Percentiles rank a stretch among this genome's conserved stretches.
Conservation (phyloP, 306 rosid species). For the Prunus dulcis region DNA sequence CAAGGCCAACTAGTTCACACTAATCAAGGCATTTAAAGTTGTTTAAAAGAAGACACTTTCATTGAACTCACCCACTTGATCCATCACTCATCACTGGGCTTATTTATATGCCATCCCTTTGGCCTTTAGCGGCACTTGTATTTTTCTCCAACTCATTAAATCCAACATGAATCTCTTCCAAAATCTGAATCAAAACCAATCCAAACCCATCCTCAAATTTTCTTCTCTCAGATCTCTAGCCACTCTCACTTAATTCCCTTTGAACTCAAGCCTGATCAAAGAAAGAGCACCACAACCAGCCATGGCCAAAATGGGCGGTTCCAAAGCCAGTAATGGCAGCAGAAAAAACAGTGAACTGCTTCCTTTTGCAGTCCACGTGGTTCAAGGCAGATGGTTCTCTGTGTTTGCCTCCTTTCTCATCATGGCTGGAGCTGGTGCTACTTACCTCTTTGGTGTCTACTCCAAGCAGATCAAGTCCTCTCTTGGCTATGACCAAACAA, state of each 20-base stretch:
- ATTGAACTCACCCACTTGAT: background rate
- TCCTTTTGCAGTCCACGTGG: slow-evolving; percentile 15
- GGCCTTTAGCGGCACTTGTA: background rate
- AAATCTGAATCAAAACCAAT: background rate
- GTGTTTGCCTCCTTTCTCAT: slow-evolving; percentile 48
- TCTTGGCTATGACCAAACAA: slow-evolving; percentile 44
- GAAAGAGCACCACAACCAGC: background rate
- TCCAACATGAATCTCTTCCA: background rate
- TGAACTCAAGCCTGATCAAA: background rate
- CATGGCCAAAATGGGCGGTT: background rate
- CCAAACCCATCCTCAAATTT: background rate
- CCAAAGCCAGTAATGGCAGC: background rate
- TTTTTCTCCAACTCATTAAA: background rate
- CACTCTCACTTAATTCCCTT: no score
- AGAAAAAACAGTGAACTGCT: background rate
- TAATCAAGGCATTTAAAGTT: background rate
- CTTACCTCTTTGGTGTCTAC: slow-evolving; percentile 45
- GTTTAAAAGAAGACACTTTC: background rate
- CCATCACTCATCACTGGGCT: background rate
- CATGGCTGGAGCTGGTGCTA: slow-evolving; percentile 54
- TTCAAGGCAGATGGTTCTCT: slow-evolving; percentile 46
- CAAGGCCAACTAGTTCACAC: background rate
- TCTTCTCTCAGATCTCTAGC: background rate
- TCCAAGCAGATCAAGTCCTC: slow-evolving; percentile 39
- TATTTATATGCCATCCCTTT: background rate